Percentiles rank a stretch among this genome's conserved stretches.
Conservation (phyloP, 306 rosid species). For the Sindora glabra region DNA sequence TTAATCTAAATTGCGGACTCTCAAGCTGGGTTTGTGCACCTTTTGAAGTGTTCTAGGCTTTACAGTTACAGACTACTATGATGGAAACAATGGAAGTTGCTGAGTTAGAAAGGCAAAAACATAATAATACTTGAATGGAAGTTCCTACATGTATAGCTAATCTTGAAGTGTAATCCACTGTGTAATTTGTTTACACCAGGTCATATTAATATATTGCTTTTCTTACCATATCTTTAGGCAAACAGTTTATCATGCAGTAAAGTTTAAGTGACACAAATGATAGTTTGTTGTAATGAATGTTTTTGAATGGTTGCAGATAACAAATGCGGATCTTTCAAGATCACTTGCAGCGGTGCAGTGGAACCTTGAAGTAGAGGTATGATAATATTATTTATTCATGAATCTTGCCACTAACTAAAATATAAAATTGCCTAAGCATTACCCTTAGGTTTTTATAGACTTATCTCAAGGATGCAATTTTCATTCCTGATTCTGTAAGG, state of each 20-base stretch:
- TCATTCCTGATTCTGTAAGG: conserved; percentile 4
- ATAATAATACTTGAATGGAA: conserved; percentile 90
- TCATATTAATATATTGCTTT: neutral
- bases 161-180: conserved; percentile 55
- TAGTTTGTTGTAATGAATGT: conserved; percentile 28
- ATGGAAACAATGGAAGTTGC: conserved; percentile 98
- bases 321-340: conserved; percentile 90
- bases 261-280: conserved; percentile 15
- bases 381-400: conserved; percentile 7
- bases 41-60: conserved; percentile 51
- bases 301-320: conserved; percentile 60
- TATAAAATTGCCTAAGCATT: neutral
- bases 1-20: too few relatives aligned
- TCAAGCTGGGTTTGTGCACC: neutral
- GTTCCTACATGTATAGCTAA: conserved; percentile 65
- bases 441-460: conserved; percentile 1
- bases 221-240: neutral
- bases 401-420: neutral
- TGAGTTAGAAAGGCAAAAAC: conserved; percentile 91
- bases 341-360: conserved; percentile 77
- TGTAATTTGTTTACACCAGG: conserved; percentile 1
- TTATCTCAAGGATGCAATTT: neutral
- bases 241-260: neutral
- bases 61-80: conserved; percentile 71
- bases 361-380: conserved; percentile 89